Evolutionary conservation across 257 asterid genomes (phyloP), one percentile per base, ranked within the genome.

Genomic region (Leptodermis oblonga): DNA sequence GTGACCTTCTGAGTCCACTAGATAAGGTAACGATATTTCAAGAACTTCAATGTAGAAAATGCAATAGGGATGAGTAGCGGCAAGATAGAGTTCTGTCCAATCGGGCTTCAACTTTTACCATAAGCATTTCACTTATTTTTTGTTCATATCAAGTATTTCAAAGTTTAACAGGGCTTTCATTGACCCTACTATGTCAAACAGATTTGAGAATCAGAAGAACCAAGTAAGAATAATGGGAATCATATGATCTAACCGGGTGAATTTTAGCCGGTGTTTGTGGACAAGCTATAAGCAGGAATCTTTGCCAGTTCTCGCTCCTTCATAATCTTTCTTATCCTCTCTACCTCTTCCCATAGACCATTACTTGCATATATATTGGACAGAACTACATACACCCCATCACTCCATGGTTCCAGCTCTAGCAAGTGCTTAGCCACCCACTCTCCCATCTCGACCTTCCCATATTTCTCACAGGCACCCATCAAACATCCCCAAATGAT

Each of bases 401-500:
- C 96, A 43, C 82, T 86, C 82, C 80, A 84, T 3, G 97, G 95
- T 61, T 93, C 97, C 79, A 93, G 48, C 85, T 84, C 87, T 55
- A 87, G 68, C 86, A 93, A 78, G 42, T 85, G 90, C 82, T 81
- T 80, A 56, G 89, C 92, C 69, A 87, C 98, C 86, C 83, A 82
- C 67, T 88, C 90, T 43, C 96, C 96, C 86, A 90, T 81, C 67
- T 82, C 63, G 56, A 90, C 96, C 83, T 90, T 74, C 72, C 87
- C 90, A 77, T 79, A 77, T 81, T 87, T 93, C 85, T 93, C 97
- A 73, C 94, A 90, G 13, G 94, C 97, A 66, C 98, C 97, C 91
- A 92, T 85, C 81, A 92, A 78, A 72, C 92, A 87, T 43, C 97
- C 98, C 94, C 90, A 90, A 59, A 93, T 77, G 52, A 89, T 90